Evolutionary conservation across 2,329 filamentous ascomycete species (phyloP).

Genomic region (Aureobasidium sp.): DNA sequence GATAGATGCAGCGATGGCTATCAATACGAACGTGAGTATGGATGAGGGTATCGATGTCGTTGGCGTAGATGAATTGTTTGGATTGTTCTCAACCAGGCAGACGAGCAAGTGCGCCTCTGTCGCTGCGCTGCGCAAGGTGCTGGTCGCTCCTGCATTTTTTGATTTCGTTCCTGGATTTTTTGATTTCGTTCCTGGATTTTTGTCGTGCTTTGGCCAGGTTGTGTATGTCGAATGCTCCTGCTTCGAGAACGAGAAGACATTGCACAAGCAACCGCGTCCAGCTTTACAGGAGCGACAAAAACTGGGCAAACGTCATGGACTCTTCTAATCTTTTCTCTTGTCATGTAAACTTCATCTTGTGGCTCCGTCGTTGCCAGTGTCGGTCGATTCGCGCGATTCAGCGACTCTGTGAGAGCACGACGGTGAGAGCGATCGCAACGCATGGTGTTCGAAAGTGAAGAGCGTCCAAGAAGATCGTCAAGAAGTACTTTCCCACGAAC

Average conservation of each 20-base stretch:
- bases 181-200: not conserved
- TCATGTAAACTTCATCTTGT: not conserved
- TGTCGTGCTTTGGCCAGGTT: not conserved
- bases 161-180: not conserved
- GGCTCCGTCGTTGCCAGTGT: no score
- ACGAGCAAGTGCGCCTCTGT: not conserved
- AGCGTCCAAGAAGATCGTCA: not conserved
- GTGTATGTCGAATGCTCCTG: not conserved
- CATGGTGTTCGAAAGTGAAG: not conserved
- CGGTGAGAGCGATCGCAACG: no score
- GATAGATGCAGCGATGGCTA: not conserved
- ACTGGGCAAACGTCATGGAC: no score
- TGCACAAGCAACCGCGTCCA: not conserved
- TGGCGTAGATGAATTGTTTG: not conserved
- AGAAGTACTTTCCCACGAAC: not conserved
- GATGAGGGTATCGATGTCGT: not conserved
- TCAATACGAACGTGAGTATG: not conserved
- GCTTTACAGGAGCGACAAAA: no score
- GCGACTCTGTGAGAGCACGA: no score
- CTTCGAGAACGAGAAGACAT: not conserved
- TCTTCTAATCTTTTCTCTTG: no score
- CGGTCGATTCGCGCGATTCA: no score
- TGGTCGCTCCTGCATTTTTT: not conserved
- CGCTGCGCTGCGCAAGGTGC: not conserved
- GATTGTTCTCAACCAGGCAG: no score